Base-by-base conservation (phyloP, 305 asterid genomes). In the Coffea humblotiana region DNA sequence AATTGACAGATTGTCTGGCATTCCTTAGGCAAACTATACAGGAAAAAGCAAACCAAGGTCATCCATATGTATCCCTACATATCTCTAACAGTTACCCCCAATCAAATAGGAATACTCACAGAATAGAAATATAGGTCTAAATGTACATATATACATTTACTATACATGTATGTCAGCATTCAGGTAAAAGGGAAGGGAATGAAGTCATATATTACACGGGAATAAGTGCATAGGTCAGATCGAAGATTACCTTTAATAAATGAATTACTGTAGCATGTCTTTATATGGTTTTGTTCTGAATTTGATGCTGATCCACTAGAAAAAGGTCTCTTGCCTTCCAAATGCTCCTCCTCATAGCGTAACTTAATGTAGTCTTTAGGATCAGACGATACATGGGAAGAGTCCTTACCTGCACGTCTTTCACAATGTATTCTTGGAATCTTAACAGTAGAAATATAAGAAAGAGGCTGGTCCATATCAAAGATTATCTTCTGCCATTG, bases 401-500 rank as follows among this genome's bases (percentile, higher is more conserved):
- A 66, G 51, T 68, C 80, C 75, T 65, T 58, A 37, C 47, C 77
- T 77, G 80, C 67, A 77, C 65, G 79, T 78, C 73, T 83, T 56
- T 80, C 78, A 78, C 73, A 81, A 52, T 64, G 74, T 6, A 35
- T 79, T 81, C 80, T 21, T 77, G 72, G 83, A 81, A 73, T 83
- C 84, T 78, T 77, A 78, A 83, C 27, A 79, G 85, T 56, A 68
- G 85, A 71, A n/a, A 75, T 71, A 71, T 83, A 19, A 58, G 76
- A 78, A 81, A 56, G 77, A 61, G 81, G 80, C 70, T 79, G 88
- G 43, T 72, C 82, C 79, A 79, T 85, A 81, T 68, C 85, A 77
- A 60, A 74, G 72, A 78, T 84, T 51, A 72, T 67, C 65, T 80
- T 86, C 81, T 77, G 82, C 89, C 85, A 80, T 76, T 79, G 72